Evolutionary conservation across 306 rosid genomes (phyloP).

Genomic region (Pyrus communis): DNA sequence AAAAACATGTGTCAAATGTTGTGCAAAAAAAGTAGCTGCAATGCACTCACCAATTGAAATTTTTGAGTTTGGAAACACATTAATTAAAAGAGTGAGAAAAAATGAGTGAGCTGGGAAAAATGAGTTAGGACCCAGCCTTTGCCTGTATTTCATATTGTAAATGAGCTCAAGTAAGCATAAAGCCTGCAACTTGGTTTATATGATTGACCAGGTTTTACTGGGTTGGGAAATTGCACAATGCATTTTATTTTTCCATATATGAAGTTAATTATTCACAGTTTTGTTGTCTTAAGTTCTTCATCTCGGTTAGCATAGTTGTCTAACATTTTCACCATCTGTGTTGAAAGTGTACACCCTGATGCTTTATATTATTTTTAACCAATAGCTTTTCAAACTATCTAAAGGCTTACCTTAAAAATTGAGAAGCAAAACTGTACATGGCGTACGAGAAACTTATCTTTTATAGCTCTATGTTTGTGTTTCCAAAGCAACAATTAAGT

Average conservation of each 20-base stretch:
- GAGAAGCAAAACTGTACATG: not conserved
- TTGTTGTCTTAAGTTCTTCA: not conserved
- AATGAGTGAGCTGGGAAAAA: not conserved
- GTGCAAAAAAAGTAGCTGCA: not conserved
- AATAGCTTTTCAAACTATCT: not conserved
- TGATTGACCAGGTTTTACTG: not conserved
- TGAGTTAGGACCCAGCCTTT: not conserved
- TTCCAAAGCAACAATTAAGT: not conserved
- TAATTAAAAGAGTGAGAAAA: not conserved
- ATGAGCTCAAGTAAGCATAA: not conserved
- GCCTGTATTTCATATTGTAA: not conserved
- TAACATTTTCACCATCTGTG: not conserved
- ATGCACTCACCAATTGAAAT: not conserved
- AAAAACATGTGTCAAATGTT: no score
- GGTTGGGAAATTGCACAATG: not conserved
- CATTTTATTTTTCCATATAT: not conserved
- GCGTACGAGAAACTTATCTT: not conserved
- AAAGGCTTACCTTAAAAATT: not conserved
- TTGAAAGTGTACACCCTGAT: not conserved
- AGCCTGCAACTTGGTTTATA: not conserved
- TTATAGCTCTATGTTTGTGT: not conserved
- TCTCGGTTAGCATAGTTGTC: not conserved
- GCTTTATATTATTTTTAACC: not conserved
- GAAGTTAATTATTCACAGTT: not conserved
- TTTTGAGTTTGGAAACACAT: not conserved